Evolutionary conservation across 2,329 filamentous ascomycete genomes (phyloP).

Genomic region (Phialophora chinensis): DNA sequence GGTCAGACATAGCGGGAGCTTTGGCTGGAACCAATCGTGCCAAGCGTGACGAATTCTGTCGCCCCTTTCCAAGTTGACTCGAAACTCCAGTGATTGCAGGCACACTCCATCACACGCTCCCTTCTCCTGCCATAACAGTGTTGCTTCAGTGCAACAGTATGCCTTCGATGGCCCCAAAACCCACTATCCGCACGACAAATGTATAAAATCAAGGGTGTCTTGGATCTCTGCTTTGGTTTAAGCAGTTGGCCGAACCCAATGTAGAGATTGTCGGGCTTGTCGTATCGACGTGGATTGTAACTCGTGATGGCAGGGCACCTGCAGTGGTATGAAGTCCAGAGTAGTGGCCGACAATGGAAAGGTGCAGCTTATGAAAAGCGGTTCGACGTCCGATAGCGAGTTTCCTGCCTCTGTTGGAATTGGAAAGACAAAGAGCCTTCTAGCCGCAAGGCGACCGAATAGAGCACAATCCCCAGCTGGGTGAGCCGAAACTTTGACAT

Average conservation of each 20-base stretch:
- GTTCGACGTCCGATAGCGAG: too few species aligned
- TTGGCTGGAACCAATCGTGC: neutral
- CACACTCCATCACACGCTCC: neutral
- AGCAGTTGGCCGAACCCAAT: neutral
- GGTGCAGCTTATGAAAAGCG: too few species aligned
- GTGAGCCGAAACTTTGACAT: too few species aligned
- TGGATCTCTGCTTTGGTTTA: neutral
- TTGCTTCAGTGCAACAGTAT: neutral
- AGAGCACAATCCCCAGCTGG: too few species aligned
- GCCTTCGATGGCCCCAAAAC: neutral
- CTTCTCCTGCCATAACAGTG: neutral
- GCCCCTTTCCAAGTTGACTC: neutral
- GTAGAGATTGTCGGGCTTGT: neutral
- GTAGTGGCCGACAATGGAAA: too few species aligned
- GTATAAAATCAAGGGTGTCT: neutral
- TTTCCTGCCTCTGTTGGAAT: too few species aligned
- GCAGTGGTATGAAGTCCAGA: too few species aligned
- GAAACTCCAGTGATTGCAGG: neutral
- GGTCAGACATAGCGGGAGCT: neutral
- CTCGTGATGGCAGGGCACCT: too few species aligned
- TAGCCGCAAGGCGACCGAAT: too few species aligned
- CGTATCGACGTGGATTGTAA: neutral
- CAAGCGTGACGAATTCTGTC: conserved; percentile 4
- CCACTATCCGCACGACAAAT: neutral
- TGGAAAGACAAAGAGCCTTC: too few species aligned